phyloP scores from a whole-genome alignment of 2,329 filamentous ascomycete species.

The Botryotinia narcissicola region DNA sequence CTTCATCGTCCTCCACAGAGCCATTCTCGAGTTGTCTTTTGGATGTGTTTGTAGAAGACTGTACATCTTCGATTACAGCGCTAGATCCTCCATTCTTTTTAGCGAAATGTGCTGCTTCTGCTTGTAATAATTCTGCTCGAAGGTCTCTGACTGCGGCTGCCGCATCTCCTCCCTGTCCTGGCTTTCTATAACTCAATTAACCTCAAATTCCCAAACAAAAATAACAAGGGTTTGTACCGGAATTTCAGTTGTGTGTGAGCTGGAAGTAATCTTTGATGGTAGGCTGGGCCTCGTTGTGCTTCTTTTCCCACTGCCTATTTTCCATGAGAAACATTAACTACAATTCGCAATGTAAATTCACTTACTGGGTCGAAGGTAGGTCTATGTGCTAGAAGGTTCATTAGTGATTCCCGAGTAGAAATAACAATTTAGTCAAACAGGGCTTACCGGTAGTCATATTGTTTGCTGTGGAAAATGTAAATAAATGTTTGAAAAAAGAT shows the following conservation, averaged over 20 bases:
- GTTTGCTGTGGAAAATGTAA: constrained; percentile 14
- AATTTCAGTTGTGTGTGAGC: constrained; percentile 92
- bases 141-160: constrained; percentile 73
- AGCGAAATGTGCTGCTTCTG: constrained; percentile 82
- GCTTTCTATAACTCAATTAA: constrained; percentile 52
- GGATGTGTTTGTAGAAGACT: constrained; percentile 53
- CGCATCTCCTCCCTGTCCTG: constrained; percentile 84
- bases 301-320: constrained; percentile 85
- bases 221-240: constrained; percentile 49
- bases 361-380: constrained; percentile 93
- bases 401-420: constrained; percentile 24
- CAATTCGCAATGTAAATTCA: constrained; percentile 11
- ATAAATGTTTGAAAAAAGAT: constrained; percentile 10
- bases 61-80: constrained; percentile 47
- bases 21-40: constrained; percentile 65
- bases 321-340: constrained; percentile 21
- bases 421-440: too few relatives aligned
- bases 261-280: constrained; percentile 92
- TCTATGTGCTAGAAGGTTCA: constrained; percentile 58
- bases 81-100: constrained; percentile 69
- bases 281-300: constrained; percentile 85
- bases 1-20: constrained; percentile 46
- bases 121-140: constrained; percentile 82
- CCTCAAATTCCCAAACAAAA: background rate
- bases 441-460: constrained; percentile 52